Conservation (phyloP, 2,329 filamentous ascomycete species). For the Colletotrichum higginsianum region DNA sequence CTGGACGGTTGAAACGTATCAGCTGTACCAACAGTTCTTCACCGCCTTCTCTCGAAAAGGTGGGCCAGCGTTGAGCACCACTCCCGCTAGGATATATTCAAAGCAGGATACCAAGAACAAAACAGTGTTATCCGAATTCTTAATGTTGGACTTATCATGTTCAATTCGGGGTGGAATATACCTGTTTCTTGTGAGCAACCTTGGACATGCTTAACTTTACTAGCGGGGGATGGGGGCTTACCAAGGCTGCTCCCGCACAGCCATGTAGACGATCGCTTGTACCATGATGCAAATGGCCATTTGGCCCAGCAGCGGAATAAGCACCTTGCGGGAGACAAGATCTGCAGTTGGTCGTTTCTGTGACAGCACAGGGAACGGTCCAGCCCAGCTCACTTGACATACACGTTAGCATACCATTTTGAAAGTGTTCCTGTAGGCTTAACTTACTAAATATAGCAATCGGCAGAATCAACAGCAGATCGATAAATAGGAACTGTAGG, state of each 20-base stretch:
- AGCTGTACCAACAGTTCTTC: slow-evolving; percentile 78
- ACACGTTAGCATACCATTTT: slow-evolving; percentile 10
- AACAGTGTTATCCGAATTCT: slow-evolving; percentile 94
- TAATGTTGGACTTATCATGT: slow-evolving; percentile 84
- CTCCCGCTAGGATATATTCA: slow-evolving; percentile 92
- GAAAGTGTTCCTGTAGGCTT: slow-evolving; percentile 21
- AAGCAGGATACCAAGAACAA: slow-evolving; percentile 93
- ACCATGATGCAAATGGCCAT: slow-evolving; percentile 85
- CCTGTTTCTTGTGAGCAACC: slow-evolving; percentile 57
- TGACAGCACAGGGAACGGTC: slow-evolving; percentile 82
- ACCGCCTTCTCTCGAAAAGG: slow-evolving; percentile 88
- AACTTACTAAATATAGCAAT: slow-evolving; percentile 91
- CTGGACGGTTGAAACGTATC: slow-evolving; percentile 41
- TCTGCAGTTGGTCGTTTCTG: slow-evolving; percentile 92
- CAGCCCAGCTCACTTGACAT: slow-evolving; percentile 88
- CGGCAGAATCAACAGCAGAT: slow-evolving; percentile 90
- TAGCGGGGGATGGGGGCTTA: slow-evolving; percentile 53
- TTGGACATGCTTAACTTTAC: neutral
- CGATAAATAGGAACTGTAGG: slow-evolving; percentile 88
- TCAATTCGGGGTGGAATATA: slow-evolving; percentile 86
- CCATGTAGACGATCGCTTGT: slow-evolving; percentile 81
- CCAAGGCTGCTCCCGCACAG: slow-evolving; percentile 86
- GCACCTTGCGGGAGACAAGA: slow-evolving; percentile 91
- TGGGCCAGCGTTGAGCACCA: slow-evolving; percentile 91
- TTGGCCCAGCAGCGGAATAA: slow-evolving; percentile 90